Conservation (phyloP, 1,139 yeast species). For the Suhomyces atakaporum region DNA sequence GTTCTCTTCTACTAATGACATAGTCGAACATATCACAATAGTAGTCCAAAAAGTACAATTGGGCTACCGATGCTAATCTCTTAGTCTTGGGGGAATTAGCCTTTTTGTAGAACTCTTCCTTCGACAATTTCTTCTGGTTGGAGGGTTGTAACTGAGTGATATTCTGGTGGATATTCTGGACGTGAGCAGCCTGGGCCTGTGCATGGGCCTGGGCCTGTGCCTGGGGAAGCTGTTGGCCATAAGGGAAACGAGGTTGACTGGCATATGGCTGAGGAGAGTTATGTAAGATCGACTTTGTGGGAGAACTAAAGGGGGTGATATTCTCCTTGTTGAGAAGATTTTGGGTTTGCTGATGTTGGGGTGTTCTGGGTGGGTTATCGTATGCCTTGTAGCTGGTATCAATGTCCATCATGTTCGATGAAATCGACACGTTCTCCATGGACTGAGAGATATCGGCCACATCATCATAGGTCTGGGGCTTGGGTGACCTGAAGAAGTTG, state of each 20-base stretch:
- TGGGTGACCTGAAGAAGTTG: slow-evolving; percentile 30
- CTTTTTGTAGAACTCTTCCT: slow-evolving; percentile 54
- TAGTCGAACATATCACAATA: slow-evolving; percentile 96
- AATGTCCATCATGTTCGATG: slow-evolving; percentile 41
- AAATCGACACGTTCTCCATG: slow-evolving; percentile 48
- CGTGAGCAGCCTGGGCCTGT: slow-evolving; percentile 3
- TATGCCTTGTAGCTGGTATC: slow-evolving; percentile 34
- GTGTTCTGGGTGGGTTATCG: slow-evolving; percentile 18
- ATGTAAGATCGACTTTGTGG: slow-evolving; percentile 44
- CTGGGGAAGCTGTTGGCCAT: slow-evolving; percentile 29
- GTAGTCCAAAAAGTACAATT: slow-evolving; percentile 84
- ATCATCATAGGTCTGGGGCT: slow-evolving; percentile 17
- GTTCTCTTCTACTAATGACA: slow-evolving; percentile 80
- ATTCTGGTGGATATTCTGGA: slow-evolving; percentile 30
- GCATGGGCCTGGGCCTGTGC: slow-evolving; percentile 7
- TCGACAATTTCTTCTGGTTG: slow-evolving; percentile 23
- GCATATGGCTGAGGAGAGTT: slow-evolving; percentile 29
- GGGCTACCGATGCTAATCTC: slow-evolving; percentile 83
- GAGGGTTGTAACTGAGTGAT: slow-evolving; percentile 37
- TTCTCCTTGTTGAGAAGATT: slow-evolving; percentile 42
- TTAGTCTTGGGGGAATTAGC: slow-evolving; percentile 77
- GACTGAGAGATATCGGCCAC: slow-evolving; percentile 44
- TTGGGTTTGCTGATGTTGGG: slow-evolving; percentile 16
- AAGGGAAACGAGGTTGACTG: slow-evolving; percentile 13
- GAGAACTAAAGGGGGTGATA: slow-evolving; percentile 46